These are phyloP conservation scores for Drosera capensis DNA, from an alignment of 148 eudicot genomes.

Conservation along the genomic window DNA sequence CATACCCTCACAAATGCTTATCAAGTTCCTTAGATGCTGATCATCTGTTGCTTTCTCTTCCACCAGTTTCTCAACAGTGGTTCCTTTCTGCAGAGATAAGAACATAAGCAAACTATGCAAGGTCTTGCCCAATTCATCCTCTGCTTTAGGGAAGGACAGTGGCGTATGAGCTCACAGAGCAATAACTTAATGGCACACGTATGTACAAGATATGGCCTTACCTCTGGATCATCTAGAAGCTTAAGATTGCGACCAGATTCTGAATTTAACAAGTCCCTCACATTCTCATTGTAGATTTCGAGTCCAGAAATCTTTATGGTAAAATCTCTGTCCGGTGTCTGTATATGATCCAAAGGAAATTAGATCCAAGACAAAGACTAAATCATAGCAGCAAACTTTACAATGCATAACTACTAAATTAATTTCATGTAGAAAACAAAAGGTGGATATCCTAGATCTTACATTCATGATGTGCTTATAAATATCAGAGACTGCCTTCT, in stretches of 20 bases:
- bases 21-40: conserved; percentile 55
- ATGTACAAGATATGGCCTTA: conserved; percentile 6
- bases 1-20: conserved; percentile 82
- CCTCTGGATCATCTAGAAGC: conserved; percentile 95
- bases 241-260: conserved; percentile 84
- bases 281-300: conserved; percentile 92
- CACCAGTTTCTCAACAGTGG: conserved; percentile 79
- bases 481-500: conserved; percentile 65
- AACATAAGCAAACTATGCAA: neutral
- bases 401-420: neutral
- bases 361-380: too few relatives aligned
- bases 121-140: neutral
- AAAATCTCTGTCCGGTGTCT: conserved; percentile 46
- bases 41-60: conserved; percentile 70
- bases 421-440: neutral
- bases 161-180: neutral
- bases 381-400: neutral
- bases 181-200: neutral
- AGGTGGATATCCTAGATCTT: conserved; percentile 7
- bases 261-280: conserved; percentile 69
- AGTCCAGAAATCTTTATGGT: conserved; percentile 67
- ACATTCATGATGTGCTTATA: conserved; percentile 51
- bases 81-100: conserved; percentile 63
- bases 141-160: neutral
- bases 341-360: neutral